Base-by-base conservation (phyloP, 2,329 filamentous ascomycete genomes). In the Coniochaeta ligniaria region DNA sequence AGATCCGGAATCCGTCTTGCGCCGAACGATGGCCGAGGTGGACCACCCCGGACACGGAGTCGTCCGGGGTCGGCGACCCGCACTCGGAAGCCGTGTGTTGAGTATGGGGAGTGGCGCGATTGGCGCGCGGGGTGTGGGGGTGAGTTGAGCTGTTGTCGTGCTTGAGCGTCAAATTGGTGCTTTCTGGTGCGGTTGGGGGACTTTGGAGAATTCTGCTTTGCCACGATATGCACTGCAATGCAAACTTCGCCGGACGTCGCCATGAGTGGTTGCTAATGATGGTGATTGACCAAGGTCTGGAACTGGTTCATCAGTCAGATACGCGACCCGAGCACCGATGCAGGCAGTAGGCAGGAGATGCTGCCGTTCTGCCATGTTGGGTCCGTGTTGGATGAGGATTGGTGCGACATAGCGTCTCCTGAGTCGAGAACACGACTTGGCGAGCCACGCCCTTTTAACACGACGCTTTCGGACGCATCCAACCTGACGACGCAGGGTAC, bases 1-100 rank as follows among this genome's bases (percentile, higher is more conserved):
- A 22, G 69, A 72, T 36, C 62, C 68, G 1, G 72, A 74, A 43
- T 63, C 70, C 20, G 62, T 67, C 5, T 65, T 68, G 22, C 56
- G 56, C 24, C 56, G 22, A n/a, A 26, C 56, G 59, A 17, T 1
- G 50, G 50, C 24, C 52, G 31, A 56, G 36, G 8, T 57, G 43
- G 28, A 61, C 24, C 22, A 59, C 20, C 36, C 43, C 47, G 64
- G 54, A 66, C 63, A 47, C 55, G 61, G 35, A 62, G 62, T 0
- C 60, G 59, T 31, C 52, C 58, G 7, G 56, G 62, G n/a, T 28
- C 62, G 22, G 57, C 67, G 66, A 69, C 67, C 69, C 65, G 66
- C 67, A 64, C 63, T 67, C 66, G 68, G 67, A 60, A 61, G 62
- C 57, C 59, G 61, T 59, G 65, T 65, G 60, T 52, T 67, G 60